These are phyloP conservation scores for Umbelopsis vinacea DNA, from an alignment of 192 early-diverging fungal species.

Conservation along the genomic window DNA sequence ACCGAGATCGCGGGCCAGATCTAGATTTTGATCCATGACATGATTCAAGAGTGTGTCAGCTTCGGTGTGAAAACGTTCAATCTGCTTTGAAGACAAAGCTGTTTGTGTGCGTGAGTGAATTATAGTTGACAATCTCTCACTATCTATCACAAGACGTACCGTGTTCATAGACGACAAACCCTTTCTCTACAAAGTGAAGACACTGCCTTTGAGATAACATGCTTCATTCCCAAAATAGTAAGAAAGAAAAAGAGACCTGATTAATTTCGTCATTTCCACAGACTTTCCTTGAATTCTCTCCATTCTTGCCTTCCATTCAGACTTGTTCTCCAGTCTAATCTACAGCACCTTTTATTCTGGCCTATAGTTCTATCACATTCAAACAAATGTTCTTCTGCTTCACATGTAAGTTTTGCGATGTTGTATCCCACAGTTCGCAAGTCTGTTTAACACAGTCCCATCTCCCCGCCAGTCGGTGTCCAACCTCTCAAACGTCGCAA, in stretches of 20 bases:
- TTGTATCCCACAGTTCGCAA: background rate
- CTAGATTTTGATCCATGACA: constrained; percentile 31
- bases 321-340: too few species aligned
- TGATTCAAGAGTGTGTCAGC: constrained; percentile 36
- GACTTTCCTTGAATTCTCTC: background rate
- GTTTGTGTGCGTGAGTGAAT: background rate
- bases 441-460: background rate
- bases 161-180: background rate
- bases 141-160: background rate
- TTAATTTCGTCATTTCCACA: background rate
- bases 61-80: constrained; percentile 28
- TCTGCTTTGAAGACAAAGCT: constrained; percentile 26
- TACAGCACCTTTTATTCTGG: background rate
- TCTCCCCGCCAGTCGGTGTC: constrained; percentile 33
- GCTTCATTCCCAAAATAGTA: background rate
- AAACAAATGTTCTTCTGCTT: constrained; percentile 42
- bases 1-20: constrained; percentile 39
- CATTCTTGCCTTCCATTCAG: background rate
- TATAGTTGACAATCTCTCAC: background rate
- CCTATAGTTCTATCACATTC: constrained; percentile 15
- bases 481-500: constrained; percentile 33
- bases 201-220: background rate
- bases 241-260: background rate
- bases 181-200: constrained; percentile 6
- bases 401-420: constrained; percentile 29